These are phyloP conservation scores for Rhodotorula sp. DNA, from an alignment of 1,284 basidiomycete species.

Conservation along the genomic window DNA sequence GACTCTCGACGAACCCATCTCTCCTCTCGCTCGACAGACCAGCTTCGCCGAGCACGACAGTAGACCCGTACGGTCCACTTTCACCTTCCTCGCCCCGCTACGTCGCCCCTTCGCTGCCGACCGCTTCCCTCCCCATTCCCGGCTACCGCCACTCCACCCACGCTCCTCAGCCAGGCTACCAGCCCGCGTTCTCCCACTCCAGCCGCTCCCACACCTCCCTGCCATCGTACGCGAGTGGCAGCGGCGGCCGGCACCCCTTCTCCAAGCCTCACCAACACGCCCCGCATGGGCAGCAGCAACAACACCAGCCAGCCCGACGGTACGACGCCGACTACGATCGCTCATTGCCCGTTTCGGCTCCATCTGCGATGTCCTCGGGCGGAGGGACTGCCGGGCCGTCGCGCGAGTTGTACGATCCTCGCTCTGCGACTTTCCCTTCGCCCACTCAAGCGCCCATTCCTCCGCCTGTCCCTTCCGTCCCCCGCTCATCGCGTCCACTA, in stretches of 20 bases:
- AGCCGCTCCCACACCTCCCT: too few relatives aligned
- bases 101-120: background rate
- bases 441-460: too few relatives aligned
- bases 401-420: constrained; percentile 28
- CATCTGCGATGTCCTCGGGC: background rate
- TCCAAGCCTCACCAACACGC: background rate
- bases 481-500: too few relatives aligned
- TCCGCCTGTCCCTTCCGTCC: too few relatives aligned
- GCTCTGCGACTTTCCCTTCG: background rate
- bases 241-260: background rate
- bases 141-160: background rate
- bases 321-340: constrained; percentile 45
- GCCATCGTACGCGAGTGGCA: background rate
- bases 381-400: background rate
- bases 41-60: constrained; percentile 17
- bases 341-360: background rate
- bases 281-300: background rate
- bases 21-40: constrained; percentile 29
- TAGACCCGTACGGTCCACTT: background rate
- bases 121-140: background rate
- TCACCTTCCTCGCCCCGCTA: too few relatives aligned
- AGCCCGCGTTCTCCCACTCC: background rate
- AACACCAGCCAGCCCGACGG: background rate
- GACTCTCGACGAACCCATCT: constrained; percentile 20
- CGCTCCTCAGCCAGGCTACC: background rate